Evolutionary conservation across 2,329 filamentous ascomycete genomes (phyloP).

Genomic region (Exophiala calicioides): DNA sequence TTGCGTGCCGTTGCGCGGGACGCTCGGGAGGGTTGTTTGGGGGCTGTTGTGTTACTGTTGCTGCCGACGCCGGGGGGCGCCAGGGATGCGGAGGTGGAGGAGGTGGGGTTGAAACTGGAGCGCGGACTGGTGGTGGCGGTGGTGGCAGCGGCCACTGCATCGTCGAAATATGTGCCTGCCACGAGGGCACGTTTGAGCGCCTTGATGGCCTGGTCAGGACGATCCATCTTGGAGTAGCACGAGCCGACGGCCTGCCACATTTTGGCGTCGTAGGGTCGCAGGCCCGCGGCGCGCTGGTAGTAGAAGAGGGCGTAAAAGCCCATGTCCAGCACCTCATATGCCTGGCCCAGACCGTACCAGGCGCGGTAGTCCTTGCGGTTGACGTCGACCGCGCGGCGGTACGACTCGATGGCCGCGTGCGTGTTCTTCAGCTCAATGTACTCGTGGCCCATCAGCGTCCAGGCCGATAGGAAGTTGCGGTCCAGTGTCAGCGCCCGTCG

Average conservation of each 20-base stretch:
- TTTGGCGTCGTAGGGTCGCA: constrained; percentile 95
- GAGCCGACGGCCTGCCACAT: constrained; percentile 98
- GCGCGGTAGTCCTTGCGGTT: constrained; percentile 95
- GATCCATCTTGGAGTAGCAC: constrained; percentile 85
- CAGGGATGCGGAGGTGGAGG: constrained; percentile 15
- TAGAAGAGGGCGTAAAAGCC: constrained; percentile 97
- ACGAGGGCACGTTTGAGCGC: constrained; percentile 89
- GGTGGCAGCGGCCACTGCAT: too few species aligned
- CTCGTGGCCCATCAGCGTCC: constrained; percentile 98
- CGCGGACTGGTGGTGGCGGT: constrained; percentile 41
- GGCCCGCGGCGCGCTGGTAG: constrained; percentile 89
- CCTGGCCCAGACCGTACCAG: constrained; percentile 96
- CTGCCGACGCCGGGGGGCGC: constrained; percentile 8
- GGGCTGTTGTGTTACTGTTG: constrained; percentile 10
- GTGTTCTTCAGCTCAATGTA: constrained; percentile 99
- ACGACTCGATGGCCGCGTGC: constrained; percentile 95
- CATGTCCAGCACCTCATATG: constrained; percentile 97
- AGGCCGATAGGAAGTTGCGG: constrained; percentile 85
- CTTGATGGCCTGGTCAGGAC: constrained; percentile 87
- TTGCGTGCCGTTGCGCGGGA: constrained; percentile 35
- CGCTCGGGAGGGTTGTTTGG: constrained; percentile 7
- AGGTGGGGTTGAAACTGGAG: constrained; percentile 31
- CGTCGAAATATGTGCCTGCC: constrained; percentile 83
- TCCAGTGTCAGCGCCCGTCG: constrained; percentile 88
- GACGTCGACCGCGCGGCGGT: constrained; percentile 90